A percentile compares a stretch with the other conserved stretches of the same genome.
Evolutionary conservation across 2,329 filamentous ascomycete genomes (phyloP).

Genomic region (Arthrobotrys musiformis): DNA sequence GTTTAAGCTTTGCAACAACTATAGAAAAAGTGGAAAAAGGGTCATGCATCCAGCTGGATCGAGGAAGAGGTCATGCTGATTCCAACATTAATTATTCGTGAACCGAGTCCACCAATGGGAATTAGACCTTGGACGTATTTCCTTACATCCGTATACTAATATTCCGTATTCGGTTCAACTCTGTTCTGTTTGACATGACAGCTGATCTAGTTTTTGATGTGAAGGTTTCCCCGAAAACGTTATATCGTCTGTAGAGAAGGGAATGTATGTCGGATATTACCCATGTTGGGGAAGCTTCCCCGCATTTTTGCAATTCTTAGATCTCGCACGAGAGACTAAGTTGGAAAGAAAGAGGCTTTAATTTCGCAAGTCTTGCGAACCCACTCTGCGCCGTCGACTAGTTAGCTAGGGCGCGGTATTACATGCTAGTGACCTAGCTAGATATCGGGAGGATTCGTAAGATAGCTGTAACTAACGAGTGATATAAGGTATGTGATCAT

Average conservation of each 20-base stretch:
- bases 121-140: not conserved
- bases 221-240: not conserved
- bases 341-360: not conserved
- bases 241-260: not conserved
- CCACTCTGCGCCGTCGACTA: too few species aligned
- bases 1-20: constrained; percentile 38
- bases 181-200: too few species aligned
- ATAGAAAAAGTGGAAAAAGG: too few species aligned
- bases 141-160: too few species aligned
- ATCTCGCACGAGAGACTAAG: constrained; percentile 6
- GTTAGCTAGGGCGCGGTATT: not conserved
- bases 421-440: too few species aligned
- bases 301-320: constrained; percentile 26
- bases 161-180: not conserved
- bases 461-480: too few species aligned
- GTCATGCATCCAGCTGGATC: constrained; percentile 41
- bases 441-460: not conserved
- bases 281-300: constrained; percentile 28
- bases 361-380: not conserved
- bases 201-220: not conserved
- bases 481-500: too few species aligned
- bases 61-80: constrained; percentile 44
- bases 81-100: too few species aligned
- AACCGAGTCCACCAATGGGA: constrained; percentile 53
- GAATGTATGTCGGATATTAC: constrained; percentile 4